Evolutionary conservation across 305 asterid species (phyloP).

Genomic region (Fraxinus dipetala): DNA sequence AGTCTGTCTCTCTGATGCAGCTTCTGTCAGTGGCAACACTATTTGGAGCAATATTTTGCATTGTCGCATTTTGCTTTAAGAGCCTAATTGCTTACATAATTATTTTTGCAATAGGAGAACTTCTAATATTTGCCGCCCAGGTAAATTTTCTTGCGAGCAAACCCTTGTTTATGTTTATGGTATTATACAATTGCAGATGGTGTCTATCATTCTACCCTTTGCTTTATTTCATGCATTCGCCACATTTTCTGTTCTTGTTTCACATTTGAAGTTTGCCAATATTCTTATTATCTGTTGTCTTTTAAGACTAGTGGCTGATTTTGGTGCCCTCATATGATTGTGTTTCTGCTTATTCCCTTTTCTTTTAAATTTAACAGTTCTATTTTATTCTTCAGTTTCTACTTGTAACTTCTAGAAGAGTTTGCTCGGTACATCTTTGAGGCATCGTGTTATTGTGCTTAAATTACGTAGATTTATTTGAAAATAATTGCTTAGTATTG

Average conservation of each 20-base stretch:
- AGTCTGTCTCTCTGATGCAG: constrained; percentile 33
- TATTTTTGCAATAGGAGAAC: constrained; percentile 74
- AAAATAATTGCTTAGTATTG: neutral
- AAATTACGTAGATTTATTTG: neutral
- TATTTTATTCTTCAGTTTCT: neutral
- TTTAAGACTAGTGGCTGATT: neutral
- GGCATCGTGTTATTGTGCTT: neutral
- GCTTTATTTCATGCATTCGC: neutral
- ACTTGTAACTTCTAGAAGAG: neutral
- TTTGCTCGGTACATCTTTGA: neutral
- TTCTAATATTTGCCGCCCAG: constrained; percentile 93
- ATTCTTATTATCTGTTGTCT: neutral
- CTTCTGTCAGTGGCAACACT: constrained; percentile 72
- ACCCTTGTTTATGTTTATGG: constrained; percentile 11
- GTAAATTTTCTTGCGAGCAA: constrained; percentile 31
- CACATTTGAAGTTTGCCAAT: neutral
- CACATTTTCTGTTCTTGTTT: neutral
- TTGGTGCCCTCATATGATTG: neutral
- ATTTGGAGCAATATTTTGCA: constrained; percentile 75
- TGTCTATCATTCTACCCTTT: neutral
- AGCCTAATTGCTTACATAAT: constrained; percentile 60
- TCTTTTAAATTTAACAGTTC: neutral
- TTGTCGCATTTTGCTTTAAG: constrained; percentile 78
- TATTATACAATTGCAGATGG: neutral
- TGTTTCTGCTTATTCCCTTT: neutral